Percentiles rank a stretch among this genome's conserved stretches.
phyloP scores from a whole-genome alignment of 371 early-diverging fungal genomes.

The Gilbertella persicaria region DNA sequence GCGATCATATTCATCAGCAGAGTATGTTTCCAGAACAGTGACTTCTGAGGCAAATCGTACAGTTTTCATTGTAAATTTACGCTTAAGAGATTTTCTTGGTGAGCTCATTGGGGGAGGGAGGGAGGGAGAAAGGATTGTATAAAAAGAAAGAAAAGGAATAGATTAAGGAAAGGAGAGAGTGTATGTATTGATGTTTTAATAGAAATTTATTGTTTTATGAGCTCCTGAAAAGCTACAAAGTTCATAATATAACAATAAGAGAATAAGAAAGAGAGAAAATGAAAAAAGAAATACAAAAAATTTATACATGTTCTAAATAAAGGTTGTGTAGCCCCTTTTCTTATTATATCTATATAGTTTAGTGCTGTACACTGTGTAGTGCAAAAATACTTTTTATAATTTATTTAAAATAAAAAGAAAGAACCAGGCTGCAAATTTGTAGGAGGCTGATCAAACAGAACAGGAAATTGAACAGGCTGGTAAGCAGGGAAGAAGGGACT shows the following conservation, averaged over 20 bases:
- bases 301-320: too few relatives aligned
- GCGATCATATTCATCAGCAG: constrained; percentile 70
- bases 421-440: too few relatives aligned
- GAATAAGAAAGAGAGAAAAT: background rate
- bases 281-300: background rate
- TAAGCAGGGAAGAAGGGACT: background rate
- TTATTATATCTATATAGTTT: too few relatives aligned
- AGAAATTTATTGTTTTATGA: background rate
- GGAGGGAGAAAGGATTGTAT: background rate
- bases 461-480: background rate
- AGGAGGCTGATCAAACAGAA: too few relatives aligned
- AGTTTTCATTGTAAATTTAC: constrained; percentile 13
- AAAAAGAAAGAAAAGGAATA: background rate
- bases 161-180: constrained; percentile 1
- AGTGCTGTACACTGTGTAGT: too few relatives aligned
- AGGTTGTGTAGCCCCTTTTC: too few relatives aligned
- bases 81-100: constrained; percentile 10
- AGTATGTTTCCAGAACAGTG: constrained; percentile 60
- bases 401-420: too few relatives aligned
- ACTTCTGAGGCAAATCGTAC: constrained; percentile 18
- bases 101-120: background rate
- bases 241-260: background rate
- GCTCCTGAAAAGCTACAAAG: background rate
- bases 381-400: too few relatives aligned
- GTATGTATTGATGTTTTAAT: background rate